Percentiles rank a stretch among this genome's conserved stretches.
Conservation (phyloP, 306 rosid species). For the Mucuna pruriens region DNA sequence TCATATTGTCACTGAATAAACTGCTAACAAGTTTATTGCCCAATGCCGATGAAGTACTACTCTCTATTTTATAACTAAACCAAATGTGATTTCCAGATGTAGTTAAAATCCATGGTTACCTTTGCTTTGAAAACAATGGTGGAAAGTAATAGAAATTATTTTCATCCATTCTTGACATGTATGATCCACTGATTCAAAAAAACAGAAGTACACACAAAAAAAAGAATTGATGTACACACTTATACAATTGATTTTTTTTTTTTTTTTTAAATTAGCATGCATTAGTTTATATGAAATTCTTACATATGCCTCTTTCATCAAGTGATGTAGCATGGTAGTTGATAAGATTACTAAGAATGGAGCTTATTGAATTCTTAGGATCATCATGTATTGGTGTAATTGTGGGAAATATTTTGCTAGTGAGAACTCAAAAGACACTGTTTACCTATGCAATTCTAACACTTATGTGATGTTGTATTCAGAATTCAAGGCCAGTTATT, state of each 20-base stretch:
- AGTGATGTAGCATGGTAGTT: slow-evolving; percentile 24
- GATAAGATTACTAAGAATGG: slow-evolving; percentile 22
- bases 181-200: not conserved
- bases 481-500: slow-evolving; percentile 81
- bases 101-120: not conserved
- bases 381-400: slow-evolving; percentile 5
- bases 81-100: not conserved
- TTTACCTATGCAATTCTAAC: slow-evolving; percentile 39
- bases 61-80: slow-evolving; percentile 19
- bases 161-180: not conserved
- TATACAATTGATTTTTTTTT: too few relatives aligned
- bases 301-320: slow-evolving; percentile 22
- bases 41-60: not conserved
- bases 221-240: not conserved
- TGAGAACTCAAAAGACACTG: not conserved
- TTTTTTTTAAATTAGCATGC: too few relatives aligned
- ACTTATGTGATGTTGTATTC: slow-evolving; percentile 33
- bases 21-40: not conserved
- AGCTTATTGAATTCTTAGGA: not conserved
- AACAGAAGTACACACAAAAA: too few relatives aligned
- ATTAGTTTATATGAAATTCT: slow-evolving; percentile 11
- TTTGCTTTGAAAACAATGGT: not conserved
- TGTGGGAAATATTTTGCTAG: not conserved
- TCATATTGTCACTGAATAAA: slow-evolving; percentile 5
- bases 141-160: not conserved